A percentile compares a stretch with the other conserved stretches of the same genome.
phyloP scores from a whole-genome alignment of 805 yeast species.

The Kregervanrija delftensis region DNA sequence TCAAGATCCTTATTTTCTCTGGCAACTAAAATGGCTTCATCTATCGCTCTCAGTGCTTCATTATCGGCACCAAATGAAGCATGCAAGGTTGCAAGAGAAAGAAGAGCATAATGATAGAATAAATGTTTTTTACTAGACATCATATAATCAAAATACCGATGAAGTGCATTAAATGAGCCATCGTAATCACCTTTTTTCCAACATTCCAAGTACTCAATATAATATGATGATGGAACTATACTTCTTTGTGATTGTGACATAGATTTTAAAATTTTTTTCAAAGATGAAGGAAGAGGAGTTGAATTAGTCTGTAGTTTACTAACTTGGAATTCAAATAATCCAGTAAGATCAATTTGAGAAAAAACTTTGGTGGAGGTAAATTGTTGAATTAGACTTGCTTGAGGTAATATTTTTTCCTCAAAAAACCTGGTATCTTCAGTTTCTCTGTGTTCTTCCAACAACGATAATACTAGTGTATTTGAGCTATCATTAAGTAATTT shows the following conservation, averaged over 20 bases:
- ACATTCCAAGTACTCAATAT: slow-evolving; percentile 54
- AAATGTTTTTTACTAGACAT: slow-evolving; percentile 56
- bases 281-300: slow-evolving; percentile 38
- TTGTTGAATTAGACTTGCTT: not conserved
- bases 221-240: slow-evolving; percentile 41
- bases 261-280: slow-evolving; percentile 34
- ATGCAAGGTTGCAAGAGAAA: slow-evolving; percentile 66
- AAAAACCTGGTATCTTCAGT: not conserved
- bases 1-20: slow-evolving; percentile 73
- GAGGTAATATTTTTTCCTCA: slow-evolving; percentile 7
- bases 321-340: slow-evolving; percentile 47
- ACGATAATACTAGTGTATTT: slow-evolving; percentile 1
- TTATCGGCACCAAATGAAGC: slow-evolving; percentile 58
- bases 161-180: slow-evolving; percentile 50
- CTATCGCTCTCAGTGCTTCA: slow-evolving; percentile 72
- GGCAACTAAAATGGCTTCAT: slow-evolving; percentile 83
- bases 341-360: slow-evolving; percentile 45
- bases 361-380: slow-evolving; percentile 1
- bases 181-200: slow-evolving; percentile 56
- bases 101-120: slow-evolving; percentile 70
- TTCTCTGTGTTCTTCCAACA: slow-evolving; percentile 4
- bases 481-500: slow-evolving; percentile 6
- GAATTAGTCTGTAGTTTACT: slow-evolving; percentile 45
- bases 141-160: slow-evolving; percentile 66
- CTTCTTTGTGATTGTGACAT: slow-evolving; percentile 43